These are phyloP conservation scores for Amanita fuliginea DNA, from an alignment of 768 basidiomycete species.

Conservation along the genomic window DNA sequence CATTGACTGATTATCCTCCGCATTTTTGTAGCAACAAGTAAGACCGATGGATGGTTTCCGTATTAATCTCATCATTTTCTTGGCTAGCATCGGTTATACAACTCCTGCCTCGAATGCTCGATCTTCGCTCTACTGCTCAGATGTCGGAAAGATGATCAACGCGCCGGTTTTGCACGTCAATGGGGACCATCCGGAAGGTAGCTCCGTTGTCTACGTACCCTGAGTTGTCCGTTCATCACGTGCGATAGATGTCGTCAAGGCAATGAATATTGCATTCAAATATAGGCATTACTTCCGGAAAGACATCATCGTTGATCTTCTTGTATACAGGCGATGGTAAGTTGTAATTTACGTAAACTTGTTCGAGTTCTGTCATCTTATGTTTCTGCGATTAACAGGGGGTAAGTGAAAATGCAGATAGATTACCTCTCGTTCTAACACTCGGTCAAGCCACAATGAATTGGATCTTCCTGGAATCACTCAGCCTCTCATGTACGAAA, in stretches of 20 bases:
- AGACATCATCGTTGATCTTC: slow-evolving; percentile 81
- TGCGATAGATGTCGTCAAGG: slow-evolving; percentile 62
- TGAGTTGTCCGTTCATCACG: background rate
- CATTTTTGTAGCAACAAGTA: slow-evolving; percentile 43
- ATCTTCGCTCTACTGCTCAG: slow-evolving; percentile 82
- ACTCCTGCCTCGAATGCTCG: slow-evolving; percentile 79
- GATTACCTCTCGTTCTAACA: background rate
- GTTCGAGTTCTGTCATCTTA: background rate
- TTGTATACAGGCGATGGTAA: slow-evolving; percentile 80
- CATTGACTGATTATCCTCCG: background rate
- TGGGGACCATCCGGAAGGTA: slow-evolving; percentile 82
- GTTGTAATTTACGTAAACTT: slow-evolving; percentile 8
- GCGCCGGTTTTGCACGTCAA: slow-evolving; percentile 87
- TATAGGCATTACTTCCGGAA: slow-evolving; percentile 84
- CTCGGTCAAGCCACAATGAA: slow-evolving; percentile 63
- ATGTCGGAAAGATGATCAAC: slow-evolving; percentile 84
- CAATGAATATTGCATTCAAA: slow-evolving; percentile 80
- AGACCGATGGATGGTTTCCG: slow-evolving; percentile 4
- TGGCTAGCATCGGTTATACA: slow-evolving; percentile 76
- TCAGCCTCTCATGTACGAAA: slow-evolving; percentile 84
- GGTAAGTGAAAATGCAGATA: slow-evolving; percentile 18
- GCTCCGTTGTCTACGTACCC: slow-evolving; percentile 1
- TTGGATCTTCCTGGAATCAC: slow-evolving; percentile 82
- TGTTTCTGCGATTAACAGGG: slow-evolving; percentile 17
- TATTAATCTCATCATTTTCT: slow-evolving; percentile 1